A percentile compares a stretch with the other conserved stretches of the same genome.
Conservation (phyloP, 176 grass and related monocot species). For the Hyparrhenia diplandra region DNA sequence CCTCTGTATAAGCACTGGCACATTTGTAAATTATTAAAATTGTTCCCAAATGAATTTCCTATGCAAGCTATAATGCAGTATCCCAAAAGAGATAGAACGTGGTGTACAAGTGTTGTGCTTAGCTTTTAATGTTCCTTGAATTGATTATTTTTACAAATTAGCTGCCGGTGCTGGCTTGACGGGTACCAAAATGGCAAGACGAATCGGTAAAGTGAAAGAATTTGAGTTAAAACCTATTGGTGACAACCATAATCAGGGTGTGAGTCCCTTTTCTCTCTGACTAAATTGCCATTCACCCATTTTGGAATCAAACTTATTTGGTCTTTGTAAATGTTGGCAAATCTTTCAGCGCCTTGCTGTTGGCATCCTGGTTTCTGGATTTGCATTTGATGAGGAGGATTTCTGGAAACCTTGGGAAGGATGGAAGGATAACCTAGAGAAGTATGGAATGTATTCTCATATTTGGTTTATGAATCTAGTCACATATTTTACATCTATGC, state of each 20-base stretch:
- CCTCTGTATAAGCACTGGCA: background rate
- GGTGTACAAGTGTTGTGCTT: background rate
- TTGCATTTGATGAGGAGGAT: constrained; percentile 88
- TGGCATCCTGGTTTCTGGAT: constrained; percentile 83
- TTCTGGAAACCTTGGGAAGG: constrained; percentile 88
- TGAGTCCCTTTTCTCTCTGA: constrained; percentile 49
- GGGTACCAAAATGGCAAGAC: constrained; percentile 90
- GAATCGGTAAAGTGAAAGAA: constrained; percentile 83
- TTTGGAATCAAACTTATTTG: constrained; percentile 4
- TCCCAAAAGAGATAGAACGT: background rate
- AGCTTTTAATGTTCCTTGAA: background rate
- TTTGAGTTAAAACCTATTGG: constrained; percentile 94
- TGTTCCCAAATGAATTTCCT: background rate
- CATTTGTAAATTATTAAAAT: background rate
- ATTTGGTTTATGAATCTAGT: constrained; percentile 5
- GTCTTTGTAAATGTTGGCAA: constrained; percentile 12
- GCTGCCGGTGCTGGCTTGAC: constrained; percentile 95
- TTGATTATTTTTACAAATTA: constrained; percentile 36
- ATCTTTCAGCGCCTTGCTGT: constrained; percentile 77
- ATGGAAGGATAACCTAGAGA: constrained; percentile 92
- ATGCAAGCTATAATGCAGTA: background rate
- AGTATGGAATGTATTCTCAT: constrained; percentile 34
- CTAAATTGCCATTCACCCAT: constrained; percentile 20
- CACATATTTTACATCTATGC: background rate
- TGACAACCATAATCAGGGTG: constrained; percentile 94